Base-by-base conservation (phyloP, 2,329 filamentous ascomycete species). In the Lasiodiplodia sp. region DNA sequence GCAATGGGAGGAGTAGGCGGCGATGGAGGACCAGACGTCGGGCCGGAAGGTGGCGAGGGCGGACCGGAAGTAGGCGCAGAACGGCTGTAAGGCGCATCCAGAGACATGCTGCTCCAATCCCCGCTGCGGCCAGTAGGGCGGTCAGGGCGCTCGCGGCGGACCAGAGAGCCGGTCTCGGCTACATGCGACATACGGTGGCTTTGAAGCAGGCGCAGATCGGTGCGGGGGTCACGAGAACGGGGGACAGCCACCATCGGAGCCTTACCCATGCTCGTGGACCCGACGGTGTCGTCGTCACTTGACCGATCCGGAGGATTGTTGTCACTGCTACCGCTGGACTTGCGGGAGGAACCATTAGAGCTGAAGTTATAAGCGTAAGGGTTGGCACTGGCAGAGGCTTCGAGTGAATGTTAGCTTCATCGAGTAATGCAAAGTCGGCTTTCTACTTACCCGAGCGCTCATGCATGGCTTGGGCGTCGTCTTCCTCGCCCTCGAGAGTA, bases 161-260 rank as follows among this genome's bases (percentile, higher is more conserved):
- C 79, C 57, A 85, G 77, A 70, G 85, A 83, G 18, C 83, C 83
- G 44, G 82, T 85, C 73, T 85, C 83, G 21, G 83, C 83, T 38
- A 82, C 83, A 70, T 84, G 83, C 6, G 83, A 85, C 66, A 83
- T 74, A 38, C 83, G 82, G 71, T 84, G 82, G 68, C 74, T 83
- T 67, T 83, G 78, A 67, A 85, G 80, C 31, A 84, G 74, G 53
- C 67, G 58, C n/a, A 68, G 51, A 21, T 68, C 67, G 38, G 67
- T 64, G n/a, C 60, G 58, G 38, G 67, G 67, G 21, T 68, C 67
- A 16, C 60, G 62, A 8, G 67, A 18, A n/a, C 60, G 58, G 6
- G 67, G 78, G 73, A 12, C 79, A 70, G 57, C 78, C 76, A 2
- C 68, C 68, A 55, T 28, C 16, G 66, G 66, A 7, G 60, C 60